Evolutionary conservation across 495 filamentous ascomycete species (phyloP).

Genomic region (Eremomyces bilateralis): DNA sequence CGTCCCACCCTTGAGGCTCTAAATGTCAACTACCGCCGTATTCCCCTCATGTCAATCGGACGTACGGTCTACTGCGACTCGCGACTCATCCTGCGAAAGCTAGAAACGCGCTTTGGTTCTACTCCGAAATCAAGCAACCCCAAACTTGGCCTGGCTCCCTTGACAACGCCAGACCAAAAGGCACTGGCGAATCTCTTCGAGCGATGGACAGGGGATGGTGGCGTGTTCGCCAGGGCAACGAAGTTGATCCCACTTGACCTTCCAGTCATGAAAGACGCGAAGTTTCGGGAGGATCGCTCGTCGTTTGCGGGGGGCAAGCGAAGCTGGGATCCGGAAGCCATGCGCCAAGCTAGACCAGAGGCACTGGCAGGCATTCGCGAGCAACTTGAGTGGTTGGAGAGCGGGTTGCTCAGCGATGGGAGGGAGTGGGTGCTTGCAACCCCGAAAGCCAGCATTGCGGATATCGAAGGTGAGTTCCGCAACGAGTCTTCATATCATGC

Average conservation of each 20-base stretch:
- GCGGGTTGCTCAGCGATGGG: slow-evolving; percentile 6
- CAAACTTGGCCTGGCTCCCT: slow-evolving; percentile 5
- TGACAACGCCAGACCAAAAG: slow-evolving; percentile 8
- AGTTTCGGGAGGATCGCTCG: slow-evolving; percentile 30
- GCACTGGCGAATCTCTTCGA: slow-evolving; percentile 21
- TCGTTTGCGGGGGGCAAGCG: slow-evolving; percentile 2
- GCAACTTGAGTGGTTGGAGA: slow-evolving; percentile 7
- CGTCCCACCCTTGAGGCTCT: slow-evolving; percentile 33
- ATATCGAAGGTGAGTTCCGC: slow-evolving; percentile 6
- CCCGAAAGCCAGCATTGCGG: slow-evolving; percentile 2
- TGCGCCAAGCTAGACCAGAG: slow-evolving; percentile 4
- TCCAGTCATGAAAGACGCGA: slow-evolving; percentile 26
- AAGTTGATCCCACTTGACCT: slow-evolving; percentile 26
- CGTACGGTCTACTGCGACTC: slow-evolving; percentile 17
- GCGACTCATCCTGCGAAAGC: slow-evolving; percentile 28
- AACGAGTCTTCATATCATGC: not conserved
- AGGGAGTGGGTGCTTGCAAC: slow-evolving; percentile 6
- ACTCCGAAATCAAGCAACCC: too few relatives aligned
- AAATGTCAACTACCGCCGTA: slow-evolving; percentile 39
- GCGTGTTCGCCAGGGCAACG: slow-evolving; percentile 26
- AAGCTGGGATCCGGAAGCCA: slow-evolving; percentile 2
- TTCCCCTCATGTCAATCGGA: slow-evolving; percentile 32
- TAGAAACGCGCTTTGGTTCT: slow-evolving; percentile 2
- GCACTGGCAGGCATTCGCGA: slow-evolving; percentile 4
- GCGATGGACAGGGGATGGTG: slow-evolving; percentile 22